Conservation (phyloP, 148 eudicot genomes). For the Rhododendron kiyosumense region DNA sequence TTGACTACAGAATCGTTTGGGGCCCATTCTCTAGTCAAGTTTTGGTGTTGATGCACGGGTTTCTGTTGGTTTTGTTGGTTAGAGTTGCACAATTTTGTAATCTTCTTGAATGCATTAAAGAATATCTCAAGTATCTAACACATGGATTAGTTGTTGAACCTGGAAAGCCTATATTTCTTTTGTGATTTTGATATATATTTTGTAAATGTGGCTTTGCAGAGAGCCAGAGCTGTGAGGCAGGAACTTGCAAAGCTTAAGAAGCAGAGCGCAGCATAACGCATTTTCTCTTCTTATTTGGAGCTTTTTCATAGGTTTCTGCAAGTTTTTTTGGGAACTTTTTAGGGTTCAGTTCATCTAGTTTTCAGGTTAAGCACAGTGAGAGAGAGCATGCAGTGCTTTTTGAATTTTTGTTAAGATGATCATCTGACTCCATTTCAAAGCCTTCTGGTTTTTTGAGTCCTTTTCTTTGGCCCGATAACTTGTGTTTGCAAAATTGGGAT, state of each 20-base stretch:
- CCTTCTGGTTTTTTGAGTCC: neutral
- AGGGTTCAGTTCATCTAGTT: neutral
- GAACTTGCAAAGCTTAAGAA: constrained; percentile 30
- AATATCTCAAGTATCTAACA: neutral
- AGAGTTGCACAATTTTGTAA: neutral
- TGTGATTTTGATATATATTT: neutral
- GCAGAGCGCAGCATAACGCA: constrained; percentile 13
- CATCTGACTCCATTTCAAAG: neutral
- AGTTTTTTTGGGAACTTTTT: neutral
- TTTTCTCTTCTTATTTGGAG: neutral
- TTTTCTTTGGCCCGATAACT: neutral
- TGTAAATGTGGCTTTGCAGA: constrained; percentile 13
- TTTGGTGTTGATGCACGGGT: neutral
- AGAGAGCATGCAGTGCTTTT: neutral
- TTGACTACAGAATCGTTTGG: neutral
- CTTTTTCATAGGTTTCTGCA: neutral
- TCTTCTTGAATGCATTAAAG: neutral
- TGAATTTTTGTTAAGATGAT: neutral
- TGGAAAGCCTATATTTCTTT: neutral
- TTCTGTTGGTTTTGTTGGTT: neutral
- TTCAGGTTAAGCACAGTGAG: neutral
- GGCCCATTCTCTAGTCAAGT: neutral
- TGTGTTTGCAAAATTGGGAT: neutral
- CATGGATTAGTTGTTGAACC: neutral
- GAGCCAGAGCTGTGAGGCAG: constrained; percentile 22